Conservation (phyloP, 2,329 filamentous ascomycete genomes). For the Beauveria varroae region DNA sequence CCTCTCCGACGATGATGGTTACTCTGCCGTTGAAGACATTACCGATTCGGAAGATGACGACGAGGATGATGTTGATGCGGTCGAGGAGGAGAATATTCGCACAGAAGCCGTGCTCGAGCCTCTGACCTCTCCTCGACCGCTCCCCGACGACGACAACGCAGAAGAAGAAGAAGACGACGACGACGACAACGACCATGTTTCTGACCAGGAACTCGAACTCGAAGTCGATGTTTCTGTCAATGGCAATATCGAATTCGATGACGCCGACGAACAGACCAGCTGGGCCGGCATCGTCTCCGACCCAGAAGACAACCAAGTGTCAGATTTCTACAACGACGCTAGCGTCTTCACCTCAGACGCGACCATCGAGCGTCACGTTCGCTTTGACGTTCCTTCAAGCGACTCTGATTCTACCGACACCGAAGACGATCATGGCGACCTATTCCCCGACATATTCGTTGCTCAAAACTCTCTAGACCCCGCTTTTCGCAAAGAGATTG, state of each 20-base stretch:
- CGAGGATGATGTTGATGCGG: conserved; percentile 67
- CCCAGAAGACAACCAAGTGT: conserved; percentile 35
- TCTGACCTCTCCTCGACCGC: conserved; percentile 45
- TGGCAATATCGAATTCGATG: conserved; percentile 28
- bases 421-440: conserved; percentile 53
- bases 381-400: conserved; percentile 62
- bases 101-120: conserved; percentile 32
- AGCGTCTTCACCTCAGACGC: conserved; percentile 34
- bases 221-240: conserved; percentile 18
- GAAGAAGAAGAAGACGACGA: conserved; percentile 28
- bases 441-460: conserved; percentile 73
- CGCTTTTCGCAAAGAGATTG: conserved; percentile 64
- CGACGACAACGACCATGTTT: conserved; percentile 30
- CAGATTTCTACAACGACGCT: conserved; percentile 34
- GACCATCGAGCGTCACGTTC: conserved; percentile 55
- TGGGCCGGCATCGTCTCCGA: conserved; percentile 51
- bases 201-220: background rate
- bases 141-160: conserved; percentile 25
- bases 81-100: conserved; percentile 71
- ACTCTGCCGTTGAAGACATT: conserved; percentile 71
- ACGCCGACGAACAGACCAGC: conserved; percentile 37
- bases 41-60: conserved; percentile 72
- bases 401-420: conserved; percentile 60
- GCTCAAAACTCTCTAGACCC: conserved; percentile 67
- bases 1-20: conserved; percentile 61